phyloP scores from a whole-genome alignment of 371 early-diverging fungal genomes.

The Saksenaea oblongispora region DNA sequence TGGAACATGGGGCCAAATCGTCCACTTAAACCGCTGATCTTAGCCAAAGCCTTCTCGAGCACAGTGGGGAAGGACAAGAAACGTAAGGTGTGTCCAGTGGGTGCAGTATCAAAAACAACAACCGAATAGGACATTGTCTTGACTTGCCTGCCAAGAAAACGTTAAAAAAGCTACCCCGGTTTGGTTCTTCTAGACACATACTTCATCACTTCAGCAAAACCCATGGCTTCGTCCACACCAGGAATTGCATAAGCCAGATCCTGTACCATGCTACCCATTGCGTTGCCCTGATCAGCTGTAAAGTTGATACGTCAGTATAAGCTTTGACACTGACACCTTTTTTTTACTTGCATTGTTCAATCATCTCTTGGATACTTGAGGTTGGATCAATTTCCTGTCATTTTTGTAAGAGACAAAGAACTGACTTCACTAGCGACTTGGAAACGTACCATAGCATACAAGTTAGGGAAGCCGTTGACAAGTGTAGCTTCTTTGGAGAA shows the following conservation, averaged over 20 bases:
- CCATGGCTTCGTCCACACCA: slow-evolving; percentile 99
- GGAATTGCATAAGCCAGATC: slow-evolving; percentile 97
- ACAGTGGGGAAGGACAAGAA: slow-evolving; percentile 97
- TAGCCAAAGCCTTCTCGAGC: slow-evolving; percentile 94
- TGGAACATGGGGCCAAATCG: slow-evolving; percentile 95
- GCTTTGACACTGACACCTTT: neutral
- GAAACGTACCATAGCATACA: slow-evolving; percentile 88
- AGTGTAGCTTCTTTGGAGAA: slow-evolving; percentile 95
- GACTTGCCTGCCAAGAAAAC: slow-evolving; percentile 64
- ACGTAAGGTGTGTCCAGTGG: slow-evolving; percentile 98
- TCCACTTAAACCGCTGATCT: slow-evolving; percentile 90
- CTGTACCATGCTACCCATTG: slow-evolving; percentile 89
- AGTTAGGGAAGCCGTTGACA: slow-evolving; percentile 92
- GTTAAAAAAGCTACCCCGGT: neutral
- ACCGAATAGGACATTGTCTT: slow-evolving; percentile 98
- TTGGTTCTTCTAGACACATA: slow-evolving; percentile 33
- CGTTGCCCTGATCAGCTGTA: slow-evolving; percentile 75
- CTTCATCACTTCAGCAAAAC: slow-evolving; percentile 99
- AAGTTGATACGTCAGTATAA: neutral
- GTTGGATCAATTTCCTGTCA: slow-evolving; percentile 96
- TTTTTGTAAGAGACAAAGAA: neutral
- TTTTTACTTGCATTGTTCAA: slow-evolving; percentile 73
- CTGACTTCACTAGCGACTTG: neutral
- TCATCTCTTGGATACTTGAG: slow-evolving; percentile 95
- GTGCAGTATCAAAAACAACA: slow-evolving; percentile 98